phyloP scores from a whole-genome alignment of 768 basidiomycete genomes.

The Omphalotus guepiniiformis region DNA sequence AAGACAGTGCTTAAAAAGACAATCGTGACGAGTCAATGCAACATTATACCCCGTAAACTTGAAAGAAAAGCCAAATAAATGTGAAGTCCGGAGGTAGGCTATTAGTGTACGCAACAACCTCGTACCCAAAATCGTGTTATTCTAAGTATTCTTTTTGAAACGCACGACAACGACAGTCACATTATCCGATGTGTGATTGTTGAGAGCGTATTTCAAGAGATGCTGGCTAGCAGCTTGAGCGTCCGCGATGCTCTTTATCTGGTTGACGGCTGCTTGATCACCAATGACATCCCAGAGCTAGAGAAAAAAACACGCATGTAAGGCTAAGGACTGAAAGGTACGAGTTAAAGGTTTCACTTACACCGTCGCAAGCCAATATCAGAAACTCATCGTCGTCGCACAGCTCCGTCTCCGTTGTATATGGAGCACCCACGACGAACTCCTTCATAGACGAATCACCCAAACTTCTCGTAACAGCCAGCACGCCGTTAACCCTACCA shows the following conservation, averaged over 20 bases:
- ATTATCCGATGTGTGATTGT: constrained; percentile 91
- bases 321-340: constrained; percentile 6
- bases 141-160: constrained; percentile 51
- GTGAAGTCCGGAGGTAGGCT: no score
- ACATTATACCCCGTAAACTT: no score
- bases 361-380: constrained; percentile 96
- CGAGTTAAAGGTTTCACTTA: constrained; percentile 41
- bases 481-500: constrained; percentile 94
- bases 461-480: constrained; percentile 92
- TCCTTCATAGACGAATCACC: constrained; percentile 99
- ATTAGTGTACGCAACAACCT: no score
- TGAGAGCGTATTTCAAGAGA: constrained; percentile 79
- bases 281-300: constrained; percentile 96
- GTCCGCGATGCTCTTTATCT: constrained; percentile 67
- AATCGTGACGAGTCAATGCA: no score
- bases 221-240: constrained; percentile 77
- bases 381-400: constrained; percentile 91
- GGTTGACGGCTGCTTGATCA: constrained; percentile 88
- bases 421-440: constrained; percentile 96
- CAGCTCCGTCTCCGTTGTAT: constrained; percentile 95
- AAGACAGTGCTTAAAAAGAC: no score
- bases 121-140: no score
- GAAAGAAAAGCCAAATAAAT: no score
- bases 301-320: constrained; percentile 10
- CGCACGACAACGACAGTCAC: constrained; percentile 88